phyloP scores from a whole-genome alignment of 176 grass and related monocot species.

The Cenchrus purpureus region DNA sequence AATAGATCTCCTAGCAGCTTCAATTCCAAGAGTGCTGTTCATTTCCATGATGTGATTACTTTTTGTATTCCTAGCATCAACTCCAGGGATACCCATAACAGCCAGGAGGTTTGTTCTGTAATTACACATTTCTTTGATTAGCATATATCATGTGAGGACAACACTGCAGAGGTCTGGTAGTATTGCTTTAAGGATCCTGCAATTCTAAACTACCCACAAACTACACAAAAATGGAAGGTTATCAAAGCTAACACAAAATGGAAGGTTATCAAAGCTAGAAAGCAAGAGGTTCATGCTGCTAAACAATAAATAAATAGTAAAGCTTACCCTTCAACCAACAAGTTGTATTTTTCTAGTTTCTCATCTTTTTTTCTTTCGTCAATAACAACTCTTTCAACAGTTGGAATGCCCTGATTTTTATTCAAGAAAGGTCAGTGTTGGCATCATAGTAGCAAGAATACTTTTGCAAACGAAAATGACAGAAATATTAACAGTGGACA shows the following conservation, averaged over 20 bases:
- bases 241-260: slow-evolving; percentile 2
- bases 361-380: not conserved
- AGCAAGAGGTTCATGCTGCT: slow-evolving; percentile 26
- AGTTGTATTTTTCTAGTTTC: slow-evolving; percentile 38
- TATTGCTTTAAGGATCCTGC: slow-evolving; percentile 13
- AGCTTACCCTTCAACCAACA: slow-evolving; percentile 87
- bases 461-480: not conserved
- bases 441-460: slow-evolving; percentile 10
- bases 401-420: slow-evolving; percentile 78
- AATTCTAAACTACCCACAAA: slow-evolving; percentile 4
- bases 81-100: slow-evolving; percentile 79
- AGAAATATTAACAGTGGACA: slow-evolving; percentile 16
- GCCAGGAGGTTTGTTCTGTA: slow-evolving; percentile 90
- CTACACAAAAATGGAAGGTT: slow-evolving; percentile 7
- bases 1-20: slow-evolving; percentile 83
- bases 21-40: slow-evolving; percentile 75
- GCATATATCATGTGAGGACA: not conserved
- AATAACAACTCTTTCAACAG: slow-evolving; percentile 85
- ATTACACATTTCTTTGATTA: slow-evolving; percentile 28
- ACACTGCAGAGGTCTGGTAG: not conserved
- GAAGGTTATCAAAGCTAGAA: slow-evolving; percentile 12
- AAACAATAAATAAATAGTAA: slow-evolving; percentile 29
- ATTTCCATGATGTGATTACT: slow-evolving; percentile 93
- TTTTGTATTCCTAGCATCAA: slow-evolving; percentile 75
- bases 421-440: slow-evolving; percentile 36